Evolutionary conservation across 257 asterid species (phyloP), one percentile per base, ranked within the genome.

Genomic region (Handroanthus guayacan): DNA sequence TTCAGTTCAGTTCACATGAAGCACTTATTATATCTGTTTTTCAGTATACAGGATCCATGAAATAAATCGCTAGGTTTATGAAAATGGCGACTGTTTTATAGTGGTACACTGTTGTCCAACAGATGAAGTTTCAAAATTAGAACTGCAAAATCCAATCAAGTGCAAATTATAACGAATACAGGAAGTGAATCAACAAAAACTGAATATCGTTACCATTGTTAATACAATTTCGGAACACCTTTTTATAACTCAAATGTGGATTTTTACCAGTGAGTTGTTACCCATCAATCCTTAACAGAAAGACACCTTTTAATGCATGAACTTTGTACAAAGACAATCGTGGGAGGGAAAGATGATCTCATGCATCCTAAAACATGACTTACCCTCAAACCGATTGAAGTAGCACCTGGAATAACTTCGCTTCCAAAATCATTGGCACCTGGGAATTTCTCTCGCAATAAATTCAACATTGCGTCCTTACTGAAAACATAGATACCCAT

Each of bases 341-440:
- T 62, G 64, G 44, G 41, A 66, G 12, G 6, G 50, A 47, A 56
- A 20, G 36, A 8, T 51, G 62, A 67, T 25, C 62, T 34, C 31
- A 5, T 10, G 65, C 62, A 47, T 76, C 43, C 38, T 73, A 62
- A 17, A 77, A 47, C 63, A 68, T 17, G 78, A 72, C 90, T 82
- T 85, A 89, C 91, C 87, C 87, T 83, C 85, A 86, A 3, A 16
- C 91, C 93, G 79, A 79, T 64, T 55, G 91, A 81, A 75, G 93
- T 89, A 73, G 93, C 93, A 50, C 93, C 93, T 13, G 91, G 93
- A 82, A 89, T 89, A 69, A 89, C 91, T 76, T 86, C 93, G 69
- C 91, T 88, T 73, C 92, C 92, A 17, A 86, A 88, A 86, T 88
- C 92, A 69, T 88, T 88, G 80, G 93, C 89, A 67, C 75, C 89